Evolutionary conservation across 1,139 yeast genomes (phyloP), one percentile per base, ranked within the genome.

Genomic region (Yamadazyma sp.): DNA sequence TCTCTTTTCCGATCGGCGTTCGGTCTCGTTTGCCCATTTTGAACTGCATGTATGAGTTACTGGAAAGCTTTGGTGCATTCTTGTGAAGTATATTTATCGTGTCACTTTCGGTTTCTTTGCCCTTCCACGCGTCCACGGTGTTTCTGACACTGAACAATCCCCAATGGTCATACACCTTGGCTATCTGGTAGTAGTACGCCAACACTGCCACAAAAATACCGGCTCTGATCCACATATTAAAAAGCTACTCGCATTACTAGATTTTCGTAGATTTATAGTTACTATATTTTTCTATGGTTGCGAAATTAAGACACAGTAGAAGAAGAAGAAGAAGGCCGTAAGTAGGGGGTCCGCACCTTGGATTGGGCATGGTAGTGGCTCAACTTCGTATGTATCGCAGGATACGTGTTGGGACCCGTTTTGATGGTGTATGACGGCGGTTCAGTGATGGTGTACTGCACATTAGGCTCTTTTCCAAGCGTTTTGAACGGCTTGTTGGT

Each of bases 1-100:
- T 76, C 46, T 75, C 80, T 30, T 44, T 52, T 0, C 79, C 80
- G 4, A 65, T 48, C 39, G 68, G 73, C 2, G 51, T 32, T 30
- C 67, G 52, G 40, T 71, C 64, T 33, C 61, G 51, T 3, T 39
- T 24, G 1, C 68, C 65, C 34, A 54, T 54, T 5, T 51, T 43
- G 21, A 52, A 53, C 22, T 54, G 59, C 6, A 70, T 48, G 43
- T 75, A 76, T 11, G 78, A 67, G 45, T 73, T 74, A 12, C 72
- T 50, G 2, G 78, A 57, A 13, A 70, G 57, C 43, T 74, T 75
- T 30, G 63, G 67, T 10, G 32, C 22, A 18, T 23, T 23, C 15
- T 39, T 37, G 13, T 32, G 18, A 24, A 39, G 24, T 3, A 38
- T 24, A 27, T 38, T 28, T n/a, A 29, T 20, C 4, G 5, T 23